Percentiles rank a stretch among this genome's conserved stretches.
Conservation (phyloP, 2,329 filamentous ascomycete genomes). For the Cordyceps cicadae region DNA sequence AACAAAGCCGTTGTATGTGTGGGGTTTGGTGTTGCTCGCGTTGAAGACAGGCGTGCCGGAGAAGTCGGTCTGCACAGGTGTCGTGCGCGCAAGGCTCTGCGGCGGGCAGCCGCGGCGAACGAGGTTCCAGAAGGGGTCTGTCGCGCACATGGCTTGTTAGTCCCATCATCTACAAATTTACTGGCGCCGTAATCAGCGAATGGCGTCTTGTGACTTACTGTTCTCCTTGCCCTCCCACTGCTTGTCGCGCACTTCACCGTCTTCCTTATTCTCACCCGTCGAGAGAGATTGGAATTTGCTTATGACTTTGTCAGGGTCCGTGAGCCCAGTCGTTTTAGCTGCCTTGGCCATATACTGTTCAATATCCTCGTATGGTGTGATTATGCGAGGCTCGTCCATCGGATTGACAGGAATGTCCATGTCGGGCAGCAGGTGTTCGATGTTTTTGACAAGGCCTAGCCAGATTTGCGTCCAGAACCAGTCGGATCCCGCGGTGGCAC, state of each 20-base stretch:
- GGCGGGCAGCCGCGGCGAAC: conserved; percentile 54
- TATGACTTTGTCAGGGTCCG: conserved; percentile 35
- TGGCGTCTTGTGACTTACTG: conserved; percentile 29
- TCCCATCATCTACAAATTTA: not conserved
- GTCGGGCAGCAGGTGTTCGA: conserved; percentile 52
- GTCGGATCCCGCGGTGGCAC: conserved; percentile 41
- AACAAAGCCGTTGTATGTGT: conserved; percentile 50
- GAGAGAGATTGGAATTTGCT: conserved; percentile 36
- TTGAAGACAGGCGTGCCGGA: conserved; percentile 36
- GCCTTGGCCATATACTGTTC: conserved; percentile 45
- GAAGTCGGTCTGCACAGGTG: conserved; percentile 35
- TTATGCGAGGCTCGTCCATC: conserved; percentile 58
- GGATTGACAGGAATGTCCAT: conserved; percentile 60
- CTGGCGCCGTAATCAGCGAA: not conserved
- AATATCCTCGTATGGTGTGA: conserved; percentile 57
- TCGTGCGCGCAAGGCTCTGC: conserved; percentile 49
- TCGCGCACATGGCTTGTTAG: conserved; percentile 11
- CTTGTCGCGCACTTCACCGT: conserved; percentile 30
- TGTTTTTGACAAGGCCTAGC: conserved; percentile 43
- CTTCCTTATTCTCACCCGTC: conserved; percentile 26
- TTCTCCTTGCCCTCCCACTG: conserved; percentile 45
- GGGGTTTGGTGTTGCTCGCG: conserved; percentile 35
- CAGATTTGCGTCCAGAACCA: conserved; percentile 54
- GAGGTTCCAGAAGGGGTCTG: conserved; percentile 49
- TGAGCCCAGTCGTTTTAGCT: conserved; percentile 36